A percentile compares a stretch with the other conserved stretches of the same genome.
Conservation (phyloP, 2,329 filamentous ascomycete genomes). For the Aspergillus sclerotialis region DNA sequence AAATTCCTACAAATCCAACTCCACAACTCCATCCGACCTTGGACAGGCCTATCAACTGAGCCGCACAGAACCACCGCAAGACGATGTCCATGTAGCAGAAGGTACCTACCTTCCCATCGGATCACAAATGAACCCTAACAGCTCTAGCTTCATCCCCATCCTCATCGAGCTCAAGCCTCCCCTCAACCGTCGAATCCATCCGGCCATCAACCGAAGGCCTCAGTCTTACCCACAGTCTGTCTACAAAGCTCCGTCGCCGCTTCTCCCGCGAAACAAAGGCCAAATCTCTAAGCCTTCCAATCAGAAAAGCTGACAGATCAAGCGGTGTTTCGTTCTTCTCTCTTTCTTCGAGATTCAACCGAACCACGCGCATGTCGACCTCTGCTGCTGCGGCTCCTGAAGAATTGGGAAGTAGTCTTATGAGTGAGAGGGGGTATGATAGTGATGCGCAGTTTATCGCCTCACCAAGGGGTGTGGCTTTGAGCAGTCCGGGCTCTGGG, state of each 20-base stretch:
- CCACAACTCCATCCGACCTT: not conserved
- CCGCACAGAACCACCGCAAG: not conserved
- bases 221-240: too few species aligned
- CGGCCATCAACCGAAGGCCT: not conserved
- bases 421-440: slow-evolving; percentile 13
- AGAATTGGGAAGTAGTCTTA: not conserved
- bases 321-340: not conserved
- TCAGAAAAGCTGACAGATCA: not conserved
- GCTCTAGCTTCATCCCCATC: not conserved
- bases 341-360: not conserved
- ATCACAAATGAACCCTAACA: too few species aligned
- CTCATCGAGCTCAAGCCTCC: not conserved
- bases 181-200: not conserved
- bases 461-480: slow-evolving; percentile 22
- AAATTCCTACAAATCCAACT: slow-evolving; percentile 4
- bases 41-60: not conserved
- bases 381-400: not conserved
- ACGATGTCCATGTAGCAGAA: not conserved
- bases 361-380: too few species aligned
- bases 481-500: too few species aligned
- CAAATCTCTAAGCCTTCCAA: not conserved
- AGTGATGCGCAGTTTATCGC: slow-evolving; percentile 35
- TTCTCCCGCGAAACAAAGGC: not conserved
- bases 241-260: not conserved
- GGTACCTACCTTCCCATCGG: too few species aligned